Conservation (phyloP, 257 asterid species). For the Rauvolfia tetraphylla region DNA sequence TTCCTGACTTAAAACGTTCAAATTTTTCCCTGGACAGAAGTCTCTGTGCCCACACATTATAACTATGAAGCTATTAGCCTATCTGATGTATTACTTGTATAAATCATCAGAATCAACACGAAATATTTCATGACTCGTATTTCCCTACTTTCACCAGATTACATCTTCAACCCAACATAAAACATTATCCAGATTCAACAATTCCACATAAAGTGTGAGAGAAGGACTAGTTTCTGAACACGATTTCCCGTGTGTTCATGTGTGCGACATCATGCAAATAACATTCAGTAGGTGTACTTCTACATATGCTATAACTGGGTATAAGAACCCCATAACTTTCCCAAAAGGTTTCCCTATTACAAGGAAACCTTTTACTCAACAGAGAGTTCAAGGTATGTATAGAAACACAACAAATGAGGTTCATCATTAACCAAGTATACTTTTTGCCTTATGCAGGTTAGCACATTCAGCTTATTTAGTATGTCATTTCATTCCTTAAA, state of each 20-base stretch:
- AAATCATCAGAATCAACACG: not conserved
- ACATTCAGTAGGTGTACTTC: not conserved
- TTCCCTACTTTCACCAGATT: not conserved
- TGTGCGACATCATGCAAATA: not conserved
- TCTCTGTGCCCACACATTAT: not conserved
- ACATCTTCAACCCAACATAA: not conserved
- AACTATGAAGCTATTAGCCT: not conserved
- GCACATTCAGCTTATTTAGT: not conserved
- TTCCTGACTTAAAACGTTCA: not conserved
- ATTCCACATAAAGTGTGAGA: not conserved
- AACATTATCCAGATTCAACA: not conserved
- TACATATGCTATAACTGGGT: not conserved
- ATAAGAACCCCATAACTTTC: not conserved
- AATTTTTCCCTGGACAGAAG: not conserved
- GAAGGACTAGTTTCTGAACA: no score
- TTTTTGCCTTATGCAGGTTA: no score
- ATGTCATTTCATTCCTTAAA: constrained; percentile 1
- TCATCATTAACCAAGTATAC: not conserved
- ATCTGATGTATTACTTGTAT: not conserved
- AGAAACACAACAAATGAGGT: not conserved
- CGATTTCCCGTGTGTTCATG: not conserved
- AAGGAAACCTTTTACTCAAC: not conserved
- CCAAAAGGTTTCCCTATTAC: not conserved
- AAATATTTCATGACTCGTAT: not conserved
- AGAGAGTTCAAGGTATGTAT: not conserved